Evolutionary conservation across 2,329 filamentous ascomycete genomes (phyloP), one percentile per base, ranked within the genome.

Genomic region (Magnaporthales sp.): DNA sequence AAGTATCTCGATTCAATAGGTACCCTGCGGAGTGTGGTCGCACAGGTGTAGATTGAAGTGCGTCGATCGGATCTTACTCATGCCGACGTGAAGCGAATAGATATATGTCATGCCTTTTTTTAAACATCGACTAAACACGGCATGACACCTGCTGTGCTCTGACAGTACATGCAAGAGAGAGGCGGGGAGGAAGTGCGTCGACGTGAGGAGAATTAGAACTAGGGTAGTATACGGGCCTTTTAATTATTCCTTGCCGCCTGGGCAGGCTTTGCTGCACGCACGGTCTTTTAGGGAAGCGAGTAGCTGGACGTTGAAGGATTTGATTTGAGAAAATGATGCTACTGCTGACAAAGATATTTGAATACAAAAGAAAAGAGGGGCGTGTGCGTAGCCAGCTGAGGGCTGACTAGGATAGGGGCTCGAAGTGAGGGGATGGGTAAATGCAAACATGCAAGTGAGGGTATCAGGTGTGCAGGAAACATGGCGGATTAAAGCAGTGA

Each of bases 391-490:
- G 58, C 38, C 38, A 26, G 22, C 32, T 31, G 15, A 60, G 32
- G 31, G 22, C n/a, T 5, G 56, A 60, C n/a, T 51, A 29, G 27
- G 15, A 64, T 56, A 13, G 61, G 30, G 46, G 15, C 46, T 54
- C 46, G 24, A 31, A 30, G 27, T 58, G 30, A 32, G 31, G 58
- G 27, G 46, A 67, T n/a, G 56, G 30, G 65, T 7, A 64, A 67
- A 66, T 24, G 13, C n/a, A 64, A 10, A 61, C 26, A n/a, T 54
- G 46, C 22, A 66, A 64, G 13, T 29, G 24, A 9, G 62, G 62
- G 62, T 64, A 64, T 64, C 38, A 64, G 26, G n/a, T 27, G 24
- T 29, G 38, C 62, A 64, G 38, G 26, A 64, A 58, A 26, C 24
- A 58, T 38, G 30, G n/a, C 19, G 22, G 32, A 27, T 7, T 24